Conservation (phyloP, 1,139 yeast genomes). For the Debaryomyces sp. region DNA sequence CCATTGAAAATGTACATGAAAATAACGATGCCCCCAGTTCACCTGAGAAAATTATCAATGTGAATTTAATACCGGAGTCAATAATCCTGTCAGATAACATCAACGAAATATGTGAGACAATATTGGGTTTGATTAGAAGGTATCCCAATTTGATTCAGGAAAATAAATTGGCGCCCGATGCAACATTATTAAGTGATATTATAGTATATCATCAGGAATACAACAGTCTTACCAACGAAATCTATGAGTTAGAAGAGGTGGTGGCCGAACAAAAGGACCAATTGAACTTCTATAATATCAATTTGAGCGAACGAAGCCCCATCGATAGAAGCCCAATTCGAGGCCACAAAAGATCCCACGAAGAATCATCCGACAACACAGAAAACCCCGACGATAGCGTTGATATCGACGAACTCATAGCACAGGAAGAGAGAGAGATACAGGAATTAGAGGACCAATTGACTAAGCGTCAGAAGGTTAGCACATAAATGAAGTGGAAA, state of each 20-base stretch:
- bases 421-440: conserved; percentile 38
- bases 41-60: not conserved
- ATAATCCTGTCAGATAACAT: conserved; percentile 15
- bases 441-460: conserved; percentile 32
- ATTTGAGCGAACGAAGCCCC: conserved; percentile 26
- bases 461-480: conserved; percentile 17
- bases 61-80: conserved; percentile 10
- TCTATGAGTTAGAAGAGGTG: conserved; percentile 28
- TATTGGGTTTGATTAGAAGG: conserved; percentile 24
- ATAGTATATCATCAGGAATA: conserved; percentile 24
- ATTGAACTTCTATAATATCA: conserved; percentile 30
- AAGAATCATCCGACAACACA: conserved; percentile 10
- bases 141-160: conserved; percentile 34
- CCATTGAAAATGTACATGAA: conserved; percentile 29
- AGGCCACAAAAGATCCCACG: conserved; percentile 9
- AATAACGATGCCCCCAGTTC: conserved; percentile 18
- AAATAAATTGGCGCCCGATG: conserved; percentile 17
- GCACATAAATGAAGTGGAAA: not conserved
- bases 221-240: conserved; percentile 25
- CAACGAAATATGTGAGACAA: conserved; percentile 22
- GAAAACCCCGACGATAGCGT: conserved; percentile 16
- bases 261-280: conserved; percentile 32
- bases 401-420: conserved; percentile 36
- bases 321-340: conserved; percentile 14
- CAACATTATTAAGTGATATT: conserved; percentile 21